Conservation (phyloP, 2,329 filamentous ascomycete genomes). For the Hysterium pulicare region DNA sequence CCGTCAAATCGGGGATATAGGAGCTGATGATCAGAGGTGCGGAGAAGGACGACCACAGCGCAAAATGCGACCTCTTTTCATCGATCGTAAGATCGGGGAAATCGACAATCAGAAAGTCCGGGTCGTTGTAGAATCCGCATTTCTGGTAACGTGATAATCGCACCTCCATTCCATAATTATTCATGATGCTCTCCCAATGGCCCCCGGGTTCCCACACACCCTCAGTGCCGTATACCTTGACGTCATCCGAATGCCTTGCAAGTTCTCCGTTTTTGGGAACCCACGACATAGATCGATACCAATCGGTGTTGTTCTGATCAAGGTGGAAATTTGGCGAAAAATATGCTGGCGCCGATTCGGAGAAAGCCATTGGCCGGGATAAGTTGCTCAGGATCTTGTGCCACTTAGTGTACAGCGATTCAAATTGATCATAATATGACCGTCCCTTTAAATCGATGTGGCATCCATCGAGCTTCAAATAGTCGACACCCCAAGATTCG, state of each 20-base stretch:
- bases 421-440: conserved; percentile 19
- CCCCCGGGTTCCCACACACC: conserved; percentile 28
- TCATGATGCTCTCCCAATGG: conserved; percentile 49
- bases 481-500: conserved; percentile 38
- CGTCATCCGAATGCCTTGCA: conserved; percentile 45
- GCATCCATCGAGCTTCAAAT: conserved; percentile 43
- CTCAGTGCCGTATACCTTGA: conserved; percentile 40
- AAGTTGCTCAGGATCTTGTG: conserved; percentile 38
- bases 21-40: conserved; percentile 40
- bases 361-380: conserved; percentile 42
- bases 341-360: conserved; percentile 47
- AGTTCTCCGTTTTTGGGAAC: conserved; percentile 41
- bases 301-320: conserved; percentile 39
- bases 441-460: conserved; percentile 17
- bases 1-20: conserved; percentile 39
- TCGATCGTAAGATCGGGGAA: conserved; percentile 32
- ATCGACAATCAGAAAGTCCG: conserved; percentile 39
- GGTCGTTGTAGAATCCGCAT: conserved; percentile 39
- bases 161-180: conserved; percentile 46
- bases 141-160: conserved; percentile 41
- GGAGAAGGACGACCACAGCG: conserved; percentile 35
- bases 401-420: conserved; percentile 41
- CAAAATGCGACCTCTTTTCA: conserved; percentile 37
- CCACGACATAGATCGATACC: conserved; percentile 48
- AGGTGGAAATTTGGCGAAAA: conserved; percentile 32